Conservation (phyloP, 2,329 filamentous ascomycete genomes). For the Claviceps pazoutovae region DNA sequence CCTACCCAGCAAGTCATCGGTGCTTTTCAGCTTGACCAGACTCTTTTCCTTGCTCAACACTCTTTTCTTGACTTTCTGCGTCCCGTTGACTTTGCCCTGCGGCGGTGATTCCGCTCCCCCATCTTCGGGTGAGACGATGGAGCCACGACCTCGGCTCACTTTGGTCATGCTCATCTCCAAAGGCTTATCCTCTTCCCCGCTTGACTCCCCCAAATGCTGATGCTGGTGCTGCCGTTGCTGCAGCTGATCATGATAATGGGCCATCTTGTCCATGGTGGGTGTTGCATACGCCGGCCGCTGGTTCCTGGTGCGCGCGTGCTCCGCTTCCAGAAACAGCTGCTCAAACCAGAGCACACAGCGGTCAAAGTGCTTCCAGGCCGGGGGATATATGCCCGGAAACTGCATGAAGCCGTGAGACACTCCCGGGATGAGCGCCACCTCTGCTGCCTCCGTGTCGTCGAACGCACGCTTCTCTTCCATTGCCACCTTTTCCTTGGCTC, state of each 20-base stretch:
- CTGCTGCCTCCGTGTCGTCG: slow-evolving; percentile 33
- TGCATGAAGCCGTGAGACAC: slow-evolving; percentile 91
- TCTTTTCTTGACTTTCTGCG: slow-evolving; percentile 13
- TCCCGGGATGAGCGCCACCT: slow-evolving; percentile 74
- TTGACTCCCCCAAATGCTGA: slow-evolving; percentile 38
- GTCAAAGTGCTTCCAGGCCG: slow-evolving; percentile 78
- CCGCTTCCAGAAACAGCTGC: slow-evolving; percentile 51
- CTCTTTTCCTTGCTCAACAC: slow-evolving; percentile 29
- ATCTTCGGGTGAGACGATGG: slow-evolving; percentile 12
- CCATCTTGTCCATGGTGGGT: neutral
- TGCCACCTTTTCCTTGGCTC: slow-evolving; percentile 50
- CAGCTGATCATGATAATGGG: slow-evolving; percentile 8
- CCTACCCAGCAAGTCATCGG: slow-evolving; percentile 41
- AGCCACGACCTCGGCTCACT: slow-evolving; percentile 22
- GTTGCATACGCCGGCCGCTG: slow-evolving; percentile 1
- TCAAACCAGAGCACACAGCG: slow-evolving; percentile 70
- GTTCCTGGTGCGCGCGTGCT: slow-evolving; percentile 21
- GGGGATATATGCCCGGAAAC: slow-evolving; percentile 76
- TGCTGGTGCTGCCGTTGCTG: slow-evolving; percentile 14
- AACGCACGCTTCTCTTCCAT: slow-evolving; percentile 11
- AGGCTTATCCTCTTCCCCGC: slow-evolving; percentile 66
- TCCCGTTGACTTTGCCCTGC: slow-evolving; percentile 4
- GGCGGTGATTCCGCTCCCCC: slow-evolving; percentile 1
- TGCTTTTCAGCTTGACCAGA: slow-evolving; percentile 40
- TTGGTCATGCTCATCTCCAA: slow-evolving; percentile 64